A percentile compares a stretch with the other conserved stretches of the same genome.
Evolutionary conservation across 352 stramenopile genomes (phyloP).

Genomic region (Phytophthora pistaciae): DNA sequence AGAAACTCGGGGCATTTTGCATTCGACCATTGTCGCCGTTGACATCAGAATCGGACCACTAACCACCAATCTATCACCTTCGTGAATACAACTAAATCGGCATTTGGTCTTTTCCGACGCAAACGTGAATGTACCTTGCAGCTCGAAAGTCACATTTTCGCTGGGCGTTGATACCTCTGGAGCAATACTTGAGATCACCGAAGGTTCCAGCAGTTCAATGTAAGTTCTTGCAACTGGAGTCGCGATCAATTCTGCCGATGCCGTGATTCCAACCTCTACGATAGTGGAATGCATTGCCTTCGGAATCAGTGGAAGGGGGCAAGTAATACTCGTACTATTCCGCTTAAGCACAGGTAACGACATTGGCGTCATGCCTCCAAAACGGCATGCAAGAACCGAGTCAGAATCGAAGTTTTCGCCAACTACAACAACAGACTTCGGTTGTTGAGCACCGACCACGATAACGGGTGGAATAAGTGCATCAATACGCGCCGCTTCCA

Average conservation of each 20-base stretch:
- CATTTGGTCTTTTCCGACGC: slow-evolving; percentile 29
- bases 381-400: slow-evolving; percentile 20
- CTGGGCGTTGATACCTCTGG: slow-evolving; percentile 16
- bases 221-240: slow-evolving; percentile 9
- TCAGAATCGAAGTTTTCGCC: slow-evolving; percentile 35
- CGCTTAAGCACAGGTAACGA: slow-evolving; percentile 1
- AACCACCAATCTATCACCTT: not conserved
- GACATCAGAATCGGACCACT: slow-evolving; percentile 18
- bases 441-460: slow-evolving; percentile 29
- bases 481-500: slow-evolving; percentile 16
- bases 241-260: not conserved
- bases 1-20: slow-evolving; percentile 14
- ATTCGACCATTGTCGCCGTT: slow-evolving; percentile 34
- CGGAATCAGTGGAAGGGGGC: slow-evolving; percentile 34
- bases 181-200: slow-evolving; percentile 29
- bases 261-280: slow-evolving; percentile 34
- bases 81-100: slow-evolving; percentile 29
- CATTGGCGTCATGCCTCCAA: slow-evolving; percentile 31
- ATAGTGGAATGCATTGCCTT: slow-evolving; percentile 25
- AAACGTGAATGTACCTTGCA: slow-evolving; percentile 44
- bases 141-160: slow-evolving; percentile 26
- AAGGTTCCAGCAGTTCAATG: slow-evolving; percentile 36
- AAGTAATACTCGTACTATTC: slow-evolving; percentile 34
- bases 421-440: slow-evolving; percentile 28
- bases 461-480: slow-evolving; percentile 38